Evolutionary conservation across 306 rosid genomes (phyloP).

Genomic region (Trifolium subterraneum): DNA sequence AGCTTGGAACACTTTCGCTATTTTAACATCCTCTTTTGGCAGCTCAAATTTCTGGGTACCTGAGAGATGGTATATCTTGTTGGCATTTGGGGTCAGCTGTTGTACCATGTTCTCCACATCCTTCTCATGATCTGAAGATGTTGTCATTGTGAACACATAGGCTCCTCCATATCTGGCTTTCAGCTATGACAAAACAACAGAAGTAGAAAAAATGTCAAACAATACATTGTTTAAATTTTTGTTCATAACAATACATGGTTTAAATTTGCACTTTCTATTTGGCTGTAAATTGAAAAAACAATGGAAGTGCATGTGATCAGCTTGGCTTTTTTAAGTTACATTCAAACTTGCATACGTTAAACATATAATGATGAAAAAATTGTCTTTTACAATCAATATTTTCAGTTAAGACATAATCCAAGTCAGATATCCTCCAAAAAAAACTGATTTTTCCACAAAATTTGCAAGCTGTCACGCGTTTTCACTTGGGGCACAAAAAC

Average conservation of each 20-base stretch:
- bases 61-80: constrained; percentile 71
- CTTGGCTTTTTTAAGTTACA: neutral
- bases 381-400: neutral
- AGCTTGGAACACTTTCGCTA: constrained; percentile 73
- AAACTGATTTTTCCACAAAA: too few species aligned
- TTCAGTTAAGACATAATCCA: too few species aligned
- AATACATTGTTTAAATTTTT: neutral
- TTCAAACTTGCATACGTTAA: neutral
- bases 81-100: constrained; percentile 69
- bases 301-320: neutral
- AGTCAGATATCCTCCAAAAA: too few species aligned
- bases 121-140: constrained; percentile 63
- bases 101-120: constrained; percentile 75
- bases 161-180: constrained; percentile 92
- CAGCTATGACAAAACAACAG: constrained; percentile 58
- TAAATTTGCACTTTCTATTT: constrained; percentile 7
- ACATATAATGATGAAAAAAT: neutral
- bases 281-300: constrained; percentile 5
- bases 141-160: constrained; percentile 91
- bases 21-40: constrained; percentile 76
- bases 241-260: neutral
- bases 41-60: constrained; percentile 96
- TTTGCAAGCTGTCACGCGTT: too few species aligned
- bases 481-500: too few species aligned
- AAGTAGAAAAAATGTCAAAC: constrained; percentile 3